Evolutionary conservation across 768 basidiomycete genomes (phyloP).

Genomic region (Leccinum variicolor): DNA sequence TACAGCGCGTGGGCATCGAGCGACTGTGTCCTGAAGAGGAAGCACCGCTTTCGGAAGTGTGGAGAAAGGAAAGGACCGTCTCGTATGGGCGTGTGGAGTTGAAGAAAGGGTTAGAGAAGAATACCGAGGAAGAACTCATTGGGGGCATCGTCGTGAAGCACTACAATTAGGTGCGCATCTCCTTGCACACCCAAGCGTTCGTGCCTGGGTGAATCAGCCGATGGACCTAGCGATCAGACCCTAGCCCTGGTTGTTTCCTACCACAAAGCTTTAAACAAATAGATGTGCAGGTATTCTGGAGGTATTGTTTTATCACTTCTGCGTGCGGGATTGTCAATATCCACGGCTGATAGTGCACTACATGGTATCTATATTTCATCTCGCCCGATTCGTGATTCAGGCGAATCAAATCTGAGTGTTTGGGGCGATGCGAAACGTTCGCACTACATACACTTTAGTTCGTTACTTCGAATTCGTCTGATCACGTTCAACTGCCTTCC

Average conservation of each 20-base stretch:
- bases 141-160: conserved; percentile 55
- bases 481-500: too few relatives aligned
- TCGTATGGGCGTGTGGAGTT: conserved; percentile 50
- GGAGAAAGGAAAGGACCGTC: conserved; percentile 47
- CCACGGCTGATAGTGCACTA: not conserved
- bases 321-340: not conserved
- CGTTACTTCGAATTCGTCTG: too few relatives aligned
- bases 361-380: not conserved
- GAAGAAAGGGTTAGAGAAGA: conserved; percentile 34
- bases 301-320: not conserved
- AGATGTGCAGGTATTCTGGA: not conserved
- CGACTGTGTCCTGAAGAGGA: conserved; percentile 35
- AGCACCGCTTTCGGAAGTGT: conserved; percentile 48
- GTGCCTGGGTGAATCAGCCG: not conserved
- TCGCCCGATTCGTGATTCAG: too few relatives aligned
- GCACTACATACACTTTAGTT: too few relatives aligned
- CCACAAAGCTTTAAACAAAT: not conserved
- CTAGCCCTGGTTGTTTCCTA: too few relatives aligned
- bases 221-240: too few relatives aligned
- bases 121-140: conserved; percentile 53
- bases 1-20: conserved; percentile 41
- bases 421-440: too few relatives aligned
- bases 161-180: conserved; percentile 39
- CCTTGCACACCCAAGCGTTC: not conserved
- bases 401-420: too few relatives aligned